Percentiles rank a stretch among this genome's conserved stretches.
Conservation (phyloP, 1,139 yeast species). For the Debaryomyces sp. region DNA sequence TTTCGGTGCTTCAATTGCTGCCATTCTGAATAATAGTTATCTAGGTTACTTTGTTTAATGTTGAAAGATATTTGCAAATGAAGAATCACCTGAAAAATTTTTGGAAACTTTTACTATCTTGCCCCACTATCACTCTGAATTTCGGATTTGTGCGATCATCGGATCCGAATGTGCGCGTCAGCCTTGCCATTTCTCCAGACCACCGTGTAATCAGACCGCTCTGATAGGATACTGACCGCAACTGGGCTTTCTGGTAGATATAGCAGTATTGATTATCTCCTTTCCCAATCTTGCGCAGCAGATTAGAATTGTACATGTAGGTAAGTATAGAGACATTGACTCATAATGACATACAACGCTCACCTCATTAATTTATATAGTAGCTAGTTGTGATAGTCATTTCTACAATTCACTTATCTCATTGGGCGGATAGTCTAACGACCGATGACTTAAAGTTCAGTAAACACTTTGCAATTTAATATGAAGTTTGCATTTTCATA, state of each 20-base stretch:
- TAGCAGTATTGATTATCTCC: background rate
- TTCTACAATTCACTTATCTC: too few species aligned
- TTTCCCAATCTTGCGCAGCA: background rate
- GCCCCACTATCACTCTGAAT: background rate
- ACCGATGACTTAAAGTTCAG: too few species aligned
- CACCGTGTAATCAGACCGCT: background rate
- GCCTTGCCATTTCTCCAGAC: background rate
- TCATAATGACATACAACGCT: background rate
- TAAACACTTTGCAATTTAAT: too few species aligned
- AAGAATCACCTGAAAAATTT: background rate
- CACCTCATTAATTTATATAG: too few species aligned
- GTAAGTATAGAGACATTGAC: background rate
- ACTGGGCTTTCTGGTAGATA: background rate
- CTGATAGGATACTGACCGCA: background rate
- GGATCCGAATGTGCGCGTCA: background rate
- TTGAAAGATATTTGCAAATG: background rate
- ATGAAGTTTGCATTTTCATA: background rate
- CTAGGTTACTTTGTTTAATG: background rate
- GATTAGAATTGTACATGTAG: background rate
- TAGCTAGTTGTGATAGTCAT: too few species aligned
- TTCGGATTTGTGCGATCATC: background rate
- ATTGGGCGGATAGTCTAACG: too few species aligned
- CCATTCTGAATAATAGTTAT: background rate
- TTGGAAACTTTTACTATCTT: background rate
- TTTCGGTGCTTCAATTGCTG: conserved; percentile 1